Conservation (phyloP, 495 filamentous ascomycete species). For the Aspergillus conjunctus region DNA sequence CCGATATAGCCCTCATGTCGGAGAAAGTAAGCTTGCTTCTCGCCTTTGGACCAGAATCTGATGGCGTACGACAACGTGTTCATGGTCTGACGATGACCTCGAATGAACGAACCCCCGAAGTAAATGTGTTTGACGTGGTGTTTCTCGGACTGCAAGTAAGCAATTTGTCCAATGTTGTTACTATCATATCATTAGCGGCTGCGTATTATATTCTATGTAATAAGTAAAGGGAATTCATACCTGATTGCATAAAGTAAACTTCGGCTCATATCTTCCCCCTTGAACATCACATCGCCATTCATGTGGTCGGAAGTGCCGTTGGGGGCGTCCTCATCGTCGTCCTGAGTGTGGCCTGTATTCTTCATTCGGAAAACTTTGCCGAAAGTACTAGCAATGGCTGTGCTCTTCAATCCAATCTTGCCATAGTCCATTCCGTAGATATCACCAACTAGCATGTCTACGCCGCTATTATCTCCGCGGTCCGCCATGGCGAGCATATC, state of each 20-base stretch:
- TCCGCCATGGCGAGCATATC: constrained; percentile 97
- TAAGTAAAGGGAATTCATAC: constrained; percentile 35
- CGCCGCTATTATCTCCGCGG: constrained; percentile 83
- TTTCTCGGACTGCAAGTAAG: constrained; percentile 91
- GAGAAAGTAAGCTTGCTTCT: constrained; percentile 93
- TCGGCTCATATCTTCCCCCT: constrained; percentile 65
- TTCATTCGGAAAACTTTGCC: constrained; percentile 94
- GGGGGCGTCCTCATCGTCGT: constrained; percentile 42
- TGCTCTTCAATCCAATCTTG: constrained; percentile 93
- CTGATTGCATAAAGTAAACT: constrained; percentile 82
- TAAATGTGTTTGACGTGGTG: constrained; percentile 91
- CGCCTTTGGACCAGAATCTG: constrained; percentile 92
- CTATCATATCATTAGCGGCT: constrained; percentile 43
- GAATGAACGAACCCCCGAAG: constrained; percentile 96
- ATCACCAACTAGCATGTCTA: constrained; percentile 97
- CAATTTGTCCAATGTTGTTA: constrained; percentile 98
- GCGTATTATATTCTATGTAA: not conserved
- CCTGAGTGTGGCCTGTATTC: constrained; percentile 59
- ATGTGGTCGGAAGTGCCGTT: constrained; percentile 42
- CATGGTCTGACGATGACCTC: constrained; percentile 95
- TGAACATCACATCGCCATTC: constrained; percentile 48
- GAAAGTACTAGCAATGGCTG: constrained; percentile 91
- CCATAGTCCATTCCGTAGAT: constrained; percentile 96
- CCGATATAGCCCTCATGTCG: constrained; percentile 96
- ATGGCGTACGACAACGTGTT: constrained; percentile 95